Percentiles rank a stretch among this genome's conserved stretches.
These are phyloP conservation scores for Casuarina cunninghamiana DNA, from an alignment of 306 rosid species.

Conservation along the genomic window DNA sequence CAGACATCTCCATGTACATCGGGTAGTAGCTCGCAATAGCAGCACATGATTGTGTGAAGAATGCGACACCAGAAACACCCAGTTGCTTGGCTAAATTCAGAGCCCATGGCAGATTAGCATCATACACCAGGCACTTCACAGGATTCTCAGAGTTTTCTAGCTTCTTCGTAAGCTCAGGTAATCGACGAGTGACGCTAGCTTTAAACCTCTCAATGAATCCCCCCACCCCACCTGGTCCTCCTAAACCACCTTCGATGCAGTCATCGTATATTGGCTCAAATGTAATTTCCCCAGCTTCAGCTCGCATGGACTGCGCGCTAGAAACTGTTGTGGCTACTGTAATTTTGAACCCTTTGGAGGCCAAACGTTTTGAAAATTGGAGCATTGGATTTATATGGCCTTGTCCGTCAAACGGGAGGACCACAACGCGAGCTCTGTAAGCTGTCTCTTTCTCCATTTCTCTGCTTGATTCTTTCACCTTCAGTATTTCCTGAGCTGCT, in stretches of 20 bases:
- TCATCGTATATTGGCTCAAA: constrained; percentile 5
- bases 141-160: constrained; percentile 9
- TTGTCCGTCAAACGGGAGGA: constrained; percentile 3
- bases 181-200: background rate
- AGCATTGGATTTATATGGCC: constrained; percentile 39
- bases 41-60: constrained; percentile 34
- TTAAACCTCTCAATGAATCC: constrained; percentile 23
- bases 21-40: constrained; percentile 25
- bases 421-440: constrained; percentile 1
- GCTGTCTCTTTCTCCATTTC: constrained; percentile 25
- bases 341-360: constrained; percentile 21
- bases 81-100: constrained; percentile 17
- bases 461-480: background rate
- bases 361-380: constrained; percentile 35
- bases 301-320: background rate
- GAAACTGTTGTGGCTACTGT: constrained; percentile 23
- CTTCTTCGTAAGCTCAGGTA: constrained; percentile 15
- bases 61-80: constrained; percentile 27
- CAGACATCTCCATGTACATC: background rate
- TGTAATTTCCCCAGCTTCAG: background rate
- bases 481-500: constrained; percentile 5
- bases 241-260: background rate
- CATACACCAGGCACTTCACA: constrained; percentile 31
- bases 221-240: background rate
- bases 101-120: constrained; percentile 30